phyloP scores from a whole-genome alignment of 352 stramenopile species.

The Pseudoperonospora humuli region DNA sequence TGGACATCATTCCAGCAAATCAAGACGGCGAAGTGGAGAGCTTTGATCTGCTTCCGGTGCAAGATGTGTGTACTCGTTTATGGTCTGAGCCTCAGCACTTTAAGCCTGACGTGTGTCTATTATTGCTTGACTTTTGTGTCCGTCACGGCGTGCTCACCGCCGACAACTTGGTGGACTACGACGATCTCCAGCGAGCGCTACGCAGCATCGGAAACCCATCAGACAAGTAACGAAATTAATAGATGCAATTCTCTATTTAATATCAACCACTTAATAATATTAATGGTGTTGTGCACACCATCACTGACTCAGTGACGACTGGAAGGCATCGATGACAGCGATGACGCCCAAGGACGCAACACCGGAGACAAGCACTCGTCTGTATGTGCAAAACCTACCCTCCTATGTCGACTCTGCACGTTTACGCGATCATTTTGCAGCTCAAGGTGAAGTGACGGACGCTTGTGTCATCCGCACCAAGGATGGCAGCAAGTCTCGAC shows the following conservation, averaged over 20 bases:
- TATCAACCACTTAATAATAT: neutral
- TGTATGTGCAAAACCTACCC: constrained; percentile 81
- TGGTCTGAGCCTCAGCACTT: constrained; percentile 44
- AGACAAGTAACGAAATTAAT: neutral
- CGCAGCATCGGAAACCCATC: constrained; percentile 23
- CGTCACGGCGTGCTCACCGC: constrained; percentile 57
- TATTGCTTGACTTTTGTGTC: constrained; percentile 59
- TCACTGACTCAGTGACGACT: too few relatives aligned
- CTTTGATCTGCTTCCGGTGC: constrained; percentile 46
- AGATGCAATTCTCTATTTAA: too few relatives aligned
- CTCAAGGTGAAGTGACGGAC: constrained; percentile 83
- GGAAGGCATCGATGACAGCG: constrained; percentile 18
- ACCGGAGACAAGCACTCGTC: constrained; percentile 32
- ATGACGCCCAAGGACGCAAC: constrained; percentile 9
- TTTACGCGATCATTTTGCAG: constrained; percentile 66
- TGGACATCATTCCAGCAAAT: constrained; percentile 29
- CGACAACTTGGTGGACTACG: constrained; percentile 43
- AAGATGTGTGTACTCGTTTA: constrained; percentile 29
- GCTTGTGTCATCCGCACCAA: constrained; percentile 86
- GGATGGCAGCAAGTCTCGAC: constrained; percentile 73
- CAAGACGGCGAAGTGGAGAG: constrained; percentile 53
- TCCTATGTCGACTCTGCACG: constrained; percentile 68
- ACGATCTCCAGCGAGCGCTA: constrained; percentile 31
- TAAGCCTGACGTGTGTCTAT: constrained; percentile 62
- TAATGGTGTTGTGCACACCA: constrained; percentile 1